phyloP scores from a whole-genome alignment of 768 basidiomycete genomes.

The Leccinellum luteum region DNA sequence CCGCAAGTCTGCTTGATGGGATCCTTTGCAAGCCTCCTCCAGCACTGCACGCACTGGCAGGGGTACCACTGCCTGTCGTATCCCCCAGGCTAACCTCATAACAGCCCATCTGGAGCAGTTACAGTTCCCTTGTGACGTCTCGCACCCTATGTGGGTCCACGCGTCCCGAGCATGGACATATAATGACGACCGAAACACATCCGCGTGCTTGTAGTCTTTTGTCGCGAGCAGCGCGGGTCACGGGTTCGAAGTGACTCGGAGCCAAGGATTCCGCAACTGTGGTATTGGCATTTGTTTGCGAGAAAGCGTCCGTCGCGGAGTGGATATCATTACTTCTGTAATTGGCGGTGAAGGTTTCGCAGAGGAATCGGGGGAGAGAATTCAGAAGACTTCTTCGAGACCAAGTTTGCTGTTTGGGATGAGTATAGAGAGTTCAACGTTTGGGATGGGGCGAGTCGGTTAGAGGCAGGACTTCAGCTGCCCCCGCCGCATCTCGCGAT shows the following conservation, averaged over 20 bases:
- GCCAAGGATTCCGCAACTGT: slow-evolving; percentile 71
- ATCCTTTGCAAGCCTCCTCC: slow-evolving; percentile 59
- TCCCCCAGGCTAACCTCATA: slow-evolving; percentile 92
- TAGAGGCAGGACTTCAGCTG: slow-evolving; percentile 63
- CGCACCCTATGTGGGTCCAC: slow-evolving; percentile 65
- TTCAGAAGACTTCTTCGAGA: slow-evolving; percentile 59
- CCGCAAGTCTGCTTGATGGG: slow-evolving; percentile 70
- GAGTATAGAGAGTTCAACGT: slow-evolving; percentile 71
- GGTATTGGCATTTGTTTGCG: too few species aligned
- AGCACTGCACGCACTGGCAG: slow-evolving; percentile 63
- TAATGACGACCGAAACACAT: slow-evolving; percentile 81
- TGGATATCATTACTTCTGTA: slow-evolving; percentile 86
- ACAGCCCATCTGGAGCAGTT: slow-evolving; percentile 84
- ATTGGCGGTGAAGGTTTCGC: slow-evolving; percentile 48
- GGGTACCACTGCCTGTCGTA: slow-evolving; percentile 86
- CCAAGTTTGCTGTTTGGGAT: slow-evolving; percentile 81
- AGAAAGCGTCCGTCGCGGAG: too few species aligned
- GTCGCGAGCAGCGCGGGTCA: slow-evolving; percentile 58
- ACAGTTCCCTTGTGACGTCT: slow-evolving; percentile 64
- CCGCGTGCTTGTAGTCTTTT: slow-evolving; percentile 71
- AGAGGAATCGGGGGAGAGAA: slow-evolving; percentile 42
- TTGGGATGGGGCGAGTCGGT: slow-evolving; percentile 51
- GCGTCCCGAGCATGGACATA: slow-evolving; percentile 81
- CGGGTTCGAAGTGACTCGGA: slow-evolving; percentile 56
- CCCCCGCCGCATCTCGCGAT: slow-evolving; percentile 95